These are phyloP conservation scores for Lavandula angustifolia DNA, from an alignment of 257 asterid genomes.

Conservation along the genomic window DNA sequence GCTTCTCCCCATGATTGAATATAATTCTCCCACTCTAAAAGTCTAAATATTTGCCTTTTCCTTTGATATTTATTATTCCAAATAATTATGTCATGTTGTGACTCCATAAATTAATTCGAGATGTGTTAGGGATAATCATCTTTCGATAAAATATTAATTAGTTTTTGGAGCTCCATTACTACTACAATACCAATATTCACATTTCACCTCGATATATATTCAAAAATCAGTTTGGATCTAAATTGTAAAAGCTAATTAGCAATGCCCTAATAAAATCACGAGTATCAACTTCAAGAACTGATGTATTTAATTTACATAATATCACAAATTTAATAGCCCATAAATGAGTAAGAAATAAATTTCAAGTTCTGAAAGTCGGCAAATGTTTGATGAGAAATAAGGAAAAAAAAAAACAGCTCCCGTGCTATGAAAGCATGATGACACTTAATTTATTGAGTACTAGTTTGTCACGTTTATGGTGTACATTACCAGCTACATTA, in stretches of 20 bases:
- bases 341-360: neutral
- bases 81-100: too few relatives aligned
- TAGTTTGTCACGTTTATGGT: conserved; percentile 31
- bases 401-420: neutral
- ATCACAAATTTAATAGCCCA: neutral
- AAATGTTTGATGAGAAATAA: conserved; percentile 6
- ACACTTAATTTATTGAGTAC: conserved; percentile 23
- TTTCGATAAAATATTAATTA: too few relatives aligned
- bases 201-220: too few relatives aligned
- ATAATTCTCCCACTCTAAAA: neutral
- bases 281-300: too few relatives aligned
- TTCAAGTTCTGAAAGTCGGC: conserved; percentile 21
- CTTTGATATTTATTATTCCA: too few relatives aligned
- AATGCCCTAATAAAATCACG: neutral
- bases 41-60: neutral
- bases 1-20: conserved; percentile 17
- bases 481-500: conserved; percentile 6
- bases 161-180: too few relatives aligned
- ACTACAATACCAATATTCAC: too few relatives aligned
- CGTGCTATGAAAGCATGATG: conserved; percentile 32
- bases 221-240: too few relatives aligned
- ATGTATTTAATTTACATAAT: too few relatives aligned
- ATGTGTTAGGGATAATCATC: too few relatives aligned
- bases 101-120: too few relatives aligned
- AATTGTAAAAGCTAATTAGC: neutral